Conservation (phyloP, 192 early-diverging fungal genomes). For the Umbelopsis sp. region DNA sequence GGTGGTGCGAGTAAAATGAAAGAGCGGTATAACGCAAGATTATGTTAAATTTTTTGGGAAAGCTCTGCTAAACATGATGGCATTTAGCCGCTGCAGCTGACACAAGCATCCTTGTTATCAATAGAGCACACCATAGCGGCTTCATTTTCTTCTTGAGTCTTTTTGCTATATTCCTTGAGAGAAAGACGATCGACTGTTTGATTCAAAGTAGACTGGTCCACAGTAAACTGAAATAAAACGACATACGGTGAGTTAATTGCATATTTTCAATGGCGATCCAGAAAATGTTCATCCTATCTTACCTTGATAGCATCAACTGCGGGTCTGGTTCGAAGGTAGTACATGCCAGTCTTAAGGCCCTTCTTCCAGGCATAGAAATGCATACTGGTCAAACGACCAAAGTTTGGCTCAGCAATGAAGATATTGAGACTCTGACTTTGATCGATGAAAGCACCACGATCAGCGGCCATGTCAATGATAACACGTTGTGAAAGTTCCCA, state of each 20-base stretch:
- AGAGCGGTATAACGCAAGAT: not conserved
- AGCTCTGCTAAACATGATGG: not conserved
- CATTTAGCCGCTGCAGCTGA: slow-evolving; percentile 82
- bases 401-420: slow-evolving; percentile 92
- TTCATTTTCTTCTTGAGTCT: slow-evolving; percentile 51
- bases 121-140: slow-evolving; percentile 84
- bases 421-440: slow-evolving; percentile 97
- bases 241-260: not conserved
- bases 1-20: not conserved
- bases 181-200: slow-evolving; percentile 90
- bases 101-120: slow-evolving; percentile 91
- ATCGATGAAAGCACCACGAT: slow-evolving; percentile 97
- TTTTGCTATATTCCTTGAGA: slow-evolving; percentile 56
- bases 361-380: slow-evolving; percentile 99
- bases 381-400: slow-evolving; percentile 94
- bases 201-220: slow-evolving; percentile 28
- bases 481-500: slow-evolving; percentile 93
- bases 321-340: slow-evolving; percentile 95
- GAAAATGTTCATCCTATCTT: not conserved
- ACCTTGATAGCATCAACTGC: slow-evolving; percentile 94
- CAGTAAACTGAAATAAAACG: not conserved
- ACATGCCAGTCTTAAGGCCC: slow-evolving; percentile 99
- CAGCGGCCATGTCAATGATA: slow-evolving; percentile 96
- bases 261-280: not conserved
- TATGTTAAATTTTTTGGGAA: not conserved